These are phyloP conservation scores for Pythium phragmitis DNA, from an alignment of 352 stramenopile species.

Conservation along the genomic window DNA sequence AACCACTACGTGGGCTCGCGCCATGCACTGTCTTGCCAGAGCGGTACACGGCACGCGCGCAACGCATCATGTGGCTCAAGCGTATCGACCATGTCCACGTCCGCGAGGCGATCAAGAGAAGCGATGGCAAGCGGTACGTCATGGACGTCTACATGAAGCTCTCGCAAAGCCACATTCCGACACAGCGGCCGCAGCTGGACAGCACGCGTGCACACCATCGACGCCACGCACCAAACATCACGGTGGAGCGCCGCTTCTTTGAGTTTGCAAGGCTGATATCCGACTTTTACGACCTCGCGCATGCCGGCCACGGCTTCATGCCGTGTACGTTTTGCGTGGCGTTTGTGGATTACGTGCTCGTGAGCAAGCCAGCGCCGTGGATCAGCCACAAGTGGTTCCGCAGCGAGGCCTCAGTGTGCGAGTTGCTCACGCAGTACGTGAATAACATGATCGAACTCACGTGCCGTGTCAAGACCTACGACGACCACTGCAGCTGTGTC, in stretches of 20 bases:
- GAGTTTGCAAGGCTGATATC: constrained; percentile 52
- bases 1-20: constrained; percentile 6
- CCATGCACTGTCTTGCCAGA: constrained; percentile 10
- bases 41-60: constrained; percentile 12
- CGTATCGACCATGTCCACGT: constrained; percentile 20
- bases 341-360: constrained; percentile 16
- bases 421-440: constrained; percentile 12
- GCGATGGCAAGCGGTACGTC: constrained; percentile 40
- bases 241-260: constrained; percentile 47
- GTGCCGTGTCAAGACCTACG: constrained; percentile 13
- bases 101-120: not conserved
- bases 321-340: constrained; percentile 19
- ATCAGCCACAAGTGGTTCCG: constrained; percentile 13
- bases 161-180: constrained; percentile 41
- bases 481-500: constrained; percentile 7
- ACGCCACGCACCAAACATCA: constrained; percentile 36
- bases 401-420: not conserved
- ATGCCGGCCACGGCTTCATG: constrained; percentile 10
- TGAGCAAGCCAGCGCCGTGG: constrained; percentile 5
- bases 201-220: not conserved
- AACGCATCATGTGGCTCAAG: constrained; percentile 19
- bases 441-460: constrained; percentile 18
- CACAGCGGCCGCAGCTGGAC: not conserved
- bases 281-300: constrained; percentile 15
- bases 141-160: constrained; percentile 54